Percentiles rank a stretch among this genome's conserved stretches.
phyloP scores from a whole-genome alignment of 768 basidiomycete genomes.

The Pleurotus ostreatus region DNA sequence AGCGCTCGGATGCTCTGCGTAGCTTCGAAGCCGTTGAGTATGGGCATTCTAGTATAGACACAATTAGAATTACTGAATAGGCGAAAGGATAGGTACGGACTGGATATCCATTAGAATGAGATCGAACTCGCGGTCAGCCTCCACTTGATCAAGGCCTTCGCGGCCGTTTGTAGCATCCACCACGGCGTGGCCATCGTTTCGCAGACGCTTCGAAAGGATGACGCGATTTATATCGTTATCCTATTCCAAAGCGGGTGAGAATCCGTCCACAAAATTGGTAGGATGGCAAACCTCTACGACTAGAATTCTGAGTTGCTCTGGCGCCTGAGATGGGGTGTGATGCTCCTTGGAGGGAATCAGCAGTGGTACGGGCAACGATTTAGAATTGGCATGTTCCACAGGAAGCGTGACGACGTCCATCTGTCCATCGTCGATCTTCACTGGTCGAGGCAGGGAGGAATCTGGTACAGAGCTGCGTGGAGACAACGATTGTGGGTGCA shows the following conservation, averaged over 20 bases:
- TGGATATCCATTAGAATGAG: slow-evolving; percentile 82
- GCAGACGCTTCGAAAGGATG: slow-evolving; percentile 65
- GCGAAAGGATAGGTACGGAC: slow-evolving; percentile 26
- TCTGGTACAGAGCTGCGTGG: slow-evolving; percentile 14
- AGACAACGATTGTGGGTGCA: slow-evolving; percentile 13
- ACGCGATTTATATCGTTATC: slow-evolving; percentile 73
- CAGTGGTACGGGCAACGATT: background rate
- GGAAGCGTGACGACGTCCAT: slow-evolving; percentile 13
- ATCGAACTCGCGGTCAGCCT: slow-evolving; percentile 60
- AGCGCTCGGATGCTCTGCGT: slow-evolving; percentile 61
- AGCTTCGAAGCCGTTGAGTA: slow-evolving; percentile 71
- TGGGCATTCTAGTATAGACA: slow-evolving; percentile 58
- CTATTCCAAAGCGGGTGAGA: slow-evolving; percentile 25
- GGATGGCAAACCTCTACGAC: slow-evolving; percentile 57
- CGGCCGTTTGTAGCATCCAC: slow-evolving; percentile 70
- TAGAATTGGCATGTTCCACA: slow-evolving; percentile 1
- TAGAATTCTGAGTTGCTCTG: slow-evolving; percentile 40
- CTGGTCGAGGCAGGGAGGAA: slow-evolving; percentile 26
- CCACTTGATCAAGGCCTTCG: slow-evolving; percentile 61
- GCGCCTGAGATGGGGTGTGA: slow-evolving; percentile 1
- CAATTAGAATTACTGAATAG: background rate
- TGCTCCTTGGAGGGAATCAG: background rate
- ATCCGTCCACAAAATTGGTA: background rate
- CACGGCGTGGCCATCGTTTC: slow-evolving; percentile 62
- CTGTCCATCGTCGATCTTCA: slow-evolving; percentile 28